Conservation (phyloP, 139 green algal genomes). For the Closterium sp. region DNA sequence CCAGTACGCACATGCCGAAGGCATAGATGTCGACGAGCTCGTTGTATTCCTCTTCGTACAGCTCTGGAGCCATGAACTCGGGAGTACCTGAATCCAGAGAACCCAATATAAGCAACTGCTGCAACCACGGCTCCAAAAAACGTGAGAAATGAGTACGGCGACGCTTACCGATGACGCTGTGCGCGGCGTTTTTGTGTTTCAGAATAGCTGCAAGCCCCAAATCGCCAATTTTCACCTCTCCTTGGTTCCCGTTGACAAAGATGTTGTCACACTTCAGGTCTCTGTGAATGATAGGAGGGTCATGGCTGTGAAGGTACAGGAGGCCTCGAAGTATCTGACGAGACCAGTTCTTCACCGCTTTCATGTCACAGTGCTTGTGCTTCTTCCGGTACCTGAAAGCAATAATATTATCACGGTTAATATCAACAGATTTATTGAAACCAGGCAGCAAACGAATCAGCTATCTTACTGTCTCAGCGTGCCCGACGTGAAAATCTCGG, state of each 20-base stretch:
- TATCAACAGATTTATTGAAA: background rate
- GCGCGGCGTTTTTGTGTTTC: conserved; percentile 72
- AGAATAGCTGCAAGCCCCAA: conserved; percentile 93
- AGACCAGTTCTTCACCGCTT: conserved; percentile 93
- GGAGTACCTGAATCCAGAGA: conserved; percentile 67
- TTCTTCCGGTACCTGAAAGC: conserved; percentile 80
- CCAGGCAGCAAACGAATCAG: background rate
- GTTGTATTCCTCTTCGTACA: conserved; percentile 99
- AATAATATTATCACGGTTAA: background rate
- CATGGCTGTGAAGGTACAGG: conserved; percentile 89
- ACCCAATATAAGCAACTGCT: background rate
- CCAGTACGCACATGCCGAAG: conserved; percentile 97
- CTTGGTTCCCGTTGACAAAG: conserved; percentile 74
- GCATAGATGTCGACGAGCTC: conserved; percentile 98
- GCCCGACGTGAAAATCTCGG: conserved; percentile 93
- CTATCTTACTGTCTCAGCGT: conserved; percentile 78
- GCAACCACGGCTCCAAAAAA: no score
- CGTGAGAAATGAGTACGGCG: background rate
- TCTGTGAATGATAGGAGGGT: conserved; percentile 89
- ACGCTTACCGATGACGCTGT: conserved; percentile 78
- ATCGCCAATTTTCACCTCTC: conserved; percentile 98
- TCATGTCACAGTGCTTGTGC: conserved; percentile 86
- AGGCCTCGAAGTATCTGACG: conserved; percentile 97
- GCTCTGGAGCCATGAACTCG: conserved; percentile 99
- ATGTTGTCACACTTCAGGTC: conserved; percentile 91